A percentile compares a stretch with the other conserved stretches of the same genome.
phyloP scores from a whole-genome alignment of 495 filamentous ascomycete species.

The Trichocladium antarcticum region DNA sequence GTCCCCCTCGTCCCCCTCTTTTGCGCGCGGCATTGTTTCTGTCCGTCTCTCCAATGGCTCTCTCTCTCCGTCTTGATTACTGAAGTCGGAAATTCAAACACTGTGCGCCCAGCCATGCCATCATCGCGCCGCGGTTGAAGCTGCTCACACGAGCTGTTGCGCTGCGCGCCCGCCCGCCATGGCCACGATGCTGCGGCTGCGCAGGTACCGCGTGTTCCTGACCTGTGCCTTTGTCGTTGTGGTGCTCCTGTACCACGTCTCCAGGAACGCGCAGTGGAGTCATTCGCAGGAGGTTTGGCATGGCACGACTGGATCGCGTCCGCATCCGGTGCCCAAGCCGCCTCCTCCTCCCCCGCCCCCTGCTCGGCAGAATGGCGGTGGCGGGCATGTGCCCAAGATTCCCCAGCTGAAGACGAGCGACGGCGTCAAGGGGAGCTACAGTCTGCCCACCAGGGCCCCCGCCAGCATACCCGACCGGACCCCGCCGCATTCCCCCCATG shows the following conservation, averaged over 20 bases:
- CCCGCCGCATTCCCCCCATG: background rate
- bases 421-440: constrained; percentile 18
- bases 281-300: constrained; percentile 22
- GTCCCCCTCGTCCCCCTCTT: background rate
- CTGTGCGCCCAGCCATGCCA: constrained; percentile 5
- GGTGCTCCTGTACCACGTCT: constrained; percentile 56
- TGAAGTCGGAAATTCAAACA: too few species aligned
- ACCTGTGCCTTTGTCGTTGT: constrained; percentile 56
- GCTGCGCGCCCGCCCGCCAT: too few species aligned
- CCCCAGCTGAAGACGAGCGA: constrained; percentile 30
- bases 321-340: too few species aligned
- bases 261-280: constrained; percentile 39
- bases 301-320: background rate
- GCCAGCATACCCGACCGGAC: constrained; percentile 6
- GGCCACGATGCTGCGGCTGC: constrained; percentile 55
- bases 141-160: background rate
- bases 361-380: constrained; percentile 1
- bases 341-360: background rate
- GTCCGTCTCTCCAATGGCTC: background rate
- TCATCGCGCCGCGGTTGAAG: background rate
- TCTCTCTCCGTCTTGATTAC: background rate
- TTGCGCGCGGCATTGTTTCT: background rate
- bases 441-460: constrained; percentile 13
- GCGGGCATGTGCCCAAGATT: constrained; percentile 21
- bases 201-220: constrained; percentile 65